Evolutionary conservation across 2,329 filamentous ascomycete genomes (phyloP).

Genomic region (Monilinia polystroma): DNA sequence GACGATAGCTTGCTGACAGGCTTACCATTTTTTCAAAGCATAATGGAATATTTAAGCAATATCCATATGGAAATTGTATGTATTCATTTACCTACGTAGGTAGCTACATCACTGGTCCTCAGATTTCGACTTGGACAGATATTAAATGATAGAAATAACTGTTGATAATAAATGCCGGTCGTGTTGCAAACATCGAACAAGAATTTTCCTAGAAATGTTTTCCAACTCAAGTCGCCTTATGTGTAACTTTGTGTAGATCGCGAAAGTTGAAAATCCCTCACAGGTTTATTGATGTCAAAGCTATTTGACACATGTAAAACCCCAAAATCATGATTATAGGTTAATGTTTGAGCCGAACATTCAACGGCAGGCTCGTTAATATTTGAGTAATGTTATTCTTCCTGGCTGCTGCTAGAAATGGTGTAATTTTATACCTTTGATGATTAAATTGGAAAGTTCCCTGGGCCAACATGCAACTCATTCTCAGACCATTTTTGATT

Average conservation of each 20-base stretch:
- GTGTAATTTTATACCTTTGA: background rate
- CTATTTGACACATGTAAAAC: slow-evolving; percentile 5
- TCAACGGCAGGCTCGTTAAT: background rate
- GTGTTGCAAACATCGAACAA: background rate
- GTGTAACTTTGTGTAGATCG: background rate
- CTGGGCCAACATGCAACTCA: background rate
- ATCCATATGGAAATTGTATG: background rate
- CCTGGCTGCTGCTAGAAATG: background rate
- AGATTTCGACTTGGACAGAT: background rate
- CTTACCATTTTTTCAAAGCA: background rate
- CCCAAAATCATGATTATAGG: background rate
- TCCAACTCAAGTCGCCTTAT: background rate
- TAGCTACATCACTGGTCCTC: background rate
- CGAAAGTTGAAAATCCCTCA: background rate
- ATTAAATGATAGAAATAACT: background rate
- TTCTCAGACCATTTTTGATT: background rate
- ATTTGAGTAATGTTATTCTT: background rate
- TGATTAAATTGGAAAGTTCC: background rate
- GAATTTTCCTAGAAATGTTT: background rate
- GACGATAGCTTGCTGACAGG: background rate
- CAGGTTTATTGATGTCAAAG: slow-evolving; percentile 6
- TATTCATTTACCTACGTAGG: background rate
- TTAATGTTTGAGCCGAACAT: background rate
- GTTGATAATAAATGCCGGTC: background rate
- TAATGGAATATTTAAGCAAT: background rate